phyloP scores from a whole-genome alignment of 208 protist species.

The Phytomonas sp. region DNA sequence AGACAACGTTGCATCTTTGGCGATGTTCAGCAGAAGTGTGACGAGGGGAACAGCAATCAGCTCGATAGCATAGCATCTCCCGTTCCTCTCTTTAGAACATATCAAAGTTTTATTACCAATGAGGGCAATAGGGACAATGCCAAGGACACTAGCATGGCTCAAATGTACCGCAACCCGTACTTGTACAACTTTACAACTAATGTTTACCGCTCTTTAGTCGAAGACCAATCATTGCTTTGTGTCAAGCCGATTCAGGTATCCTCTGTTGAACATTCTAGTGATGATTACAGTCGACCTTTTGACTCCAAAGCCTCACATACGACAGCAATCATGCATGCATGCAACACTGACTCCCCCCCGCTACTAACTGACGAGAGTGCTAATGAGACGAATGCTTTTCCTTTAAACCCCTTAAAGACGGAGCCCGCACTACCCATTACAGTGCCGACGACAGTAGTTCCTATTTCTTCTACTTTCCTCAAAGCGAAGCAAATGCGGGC shows the following conservation, averaged over 20 bases:
- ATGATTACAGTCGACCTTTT: neutral
- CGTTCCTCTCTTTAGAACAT: neutral
- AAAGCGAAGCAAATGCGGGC: neutral
- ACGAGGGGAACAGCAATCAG: too few species aligned
- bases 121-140: neutral
- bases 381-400: neutral
- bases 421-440: neutral
- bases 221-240: neutral
- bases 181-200: neutral
- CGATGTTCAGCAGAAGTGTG: too few species aligned
- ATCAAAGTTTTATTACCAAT: neutral
- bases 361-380: neutral
- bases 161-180: neutral
- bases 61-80: too few species aligned
- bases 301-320: neutral
- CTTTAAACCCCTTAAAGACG: neutral
- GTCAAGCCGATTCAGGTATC: neutral
- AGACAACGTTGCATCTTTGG: too few species aligned
- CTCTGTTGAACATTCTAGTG: too few species aligned
- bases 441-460: neutral
- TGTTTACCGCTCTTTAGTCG: neutral
- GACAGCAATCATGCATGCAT: neutral
- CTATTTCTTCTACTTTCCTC: neutral
- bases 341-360: neutral
- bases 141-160: neutral